phyloP scores from a whole-genome alignment of 163 green algal species.

The Coccomyxa subellipsoidea region DNA sequence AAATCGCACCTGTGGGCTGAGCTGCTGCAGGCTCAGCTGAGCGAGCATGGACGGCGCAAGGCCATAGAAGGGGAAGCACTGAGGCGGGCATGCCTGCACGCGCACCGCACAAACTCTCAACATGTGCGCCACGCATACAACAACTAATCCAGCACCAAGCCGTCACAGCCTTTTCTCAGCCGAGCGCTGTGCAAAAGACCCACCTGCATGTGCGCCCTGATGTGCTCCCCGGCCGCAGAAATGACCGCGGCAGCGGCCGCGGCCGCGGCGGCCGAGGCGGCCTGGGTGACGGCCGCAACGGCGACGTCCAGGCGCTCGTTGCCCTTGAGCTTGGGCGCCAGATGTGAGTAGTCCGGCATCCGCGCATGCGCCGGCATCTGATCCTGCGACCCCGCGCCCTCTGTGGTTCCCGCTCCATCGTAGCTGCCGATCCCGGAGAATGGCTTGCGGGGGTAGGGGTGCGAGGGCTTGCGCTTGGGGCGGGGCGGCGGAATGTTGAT shows the following conservation, averaged over 20 bases:
- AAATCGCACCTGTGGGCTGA: background rate
- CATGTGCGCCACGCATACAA: no score
- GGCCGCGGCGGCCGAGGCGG: constrained; percentile 51
- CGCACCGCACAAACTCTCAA: background rate
- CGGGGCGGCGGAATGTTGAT: constrained; percentile 81
- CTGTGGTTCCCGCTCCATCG: background rate
- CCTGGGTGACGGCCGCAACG: constrained; percentile 48
- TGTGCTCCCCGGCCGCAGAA: constrained; percentile 46
- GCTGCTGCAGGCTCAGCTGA: constrained; percentile 15
- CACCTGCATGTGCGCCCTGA: constrained; percentile 51
- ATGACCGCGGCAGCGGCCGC: constrained; percentile 55
- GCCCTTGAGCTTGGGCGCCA: background rate
- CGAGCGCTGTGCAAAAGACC: background rate
- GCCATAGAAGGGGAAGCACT: constrained; percentile 57
- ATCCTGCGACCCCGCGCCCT: background rate
- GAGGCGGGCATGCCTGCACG: constrained; percentile 40
- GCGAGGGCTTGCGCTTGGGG: constrained; percentile 77
- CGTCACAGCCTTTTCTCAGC: no score
- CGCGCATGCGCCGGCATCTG: background rate
- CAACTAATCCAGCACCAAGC: no score
- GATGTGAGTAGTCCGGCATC: background rate
- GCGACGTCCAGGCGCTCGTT: constrained; percentile 25
- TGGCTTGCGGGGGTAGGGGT: constrained; percentile 76
- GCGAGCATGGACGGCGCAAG: constrained; percentile 43
- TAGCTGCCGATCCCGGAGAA: background rate